These are phyloP conservation scores for Colletotrichum musicola DNA, from an alignment of 2,329 filamentous ascomycete species.

Conservation along the genomic window DNA sequence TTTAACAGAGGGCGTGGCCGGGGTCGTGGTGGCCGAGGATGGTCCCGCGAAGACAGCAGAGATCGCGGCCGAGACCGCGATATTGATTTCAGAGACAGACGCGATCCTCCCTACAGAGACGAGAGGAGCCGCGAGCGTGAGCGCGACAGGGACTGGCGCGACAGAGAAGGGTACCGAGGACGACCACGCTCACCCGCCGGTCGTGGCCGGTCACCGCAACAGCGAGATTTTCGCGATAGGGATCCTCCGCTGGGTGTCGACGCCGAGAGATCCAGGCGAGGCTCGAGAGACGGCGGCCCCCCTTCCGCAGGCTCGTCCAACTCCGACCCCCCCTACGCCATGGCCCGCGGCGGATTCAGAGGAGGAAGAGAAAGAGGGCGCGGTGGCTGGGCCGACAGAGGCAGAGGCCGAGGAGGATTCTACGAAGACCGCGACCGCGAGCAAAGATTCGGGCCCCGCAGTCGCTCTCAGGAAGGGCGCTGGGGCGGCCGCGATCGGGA, in stretches of 20 bases:
- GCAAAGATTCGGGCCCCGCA: slow-evolving; percentile 69
- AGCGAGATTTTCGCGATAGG: slow-evolving; percentile 70
- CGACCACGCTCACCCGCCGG: slow-evolving; percentile 72
- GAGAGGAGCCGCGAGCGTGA: slow-evolving; percentile 72
- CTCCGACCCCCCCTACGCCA: slow-evolving; percentile 73
- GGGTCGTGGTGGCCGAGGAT: slow-evolving; percentile 68
- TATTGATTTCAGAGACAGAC: slow-evolving; percentile 66
- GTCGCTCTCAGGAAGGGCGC: slow-evolving; percentile 74
- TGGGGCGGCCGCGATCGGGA: slow-evolving; percentile 66
- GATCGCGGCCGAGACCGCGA: slow-evolving; percentile 72
- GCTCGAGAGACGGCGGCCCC: slow-evolving; percentile 77
- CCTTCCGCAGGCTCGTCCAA: slow-evolving; percentile 78
- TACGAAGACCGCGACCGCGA: slow-evolving; percentile 70
- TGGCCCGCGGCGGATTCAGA: slow-evolving; percentile 67
- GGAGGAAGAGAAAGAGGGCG: slow-evolving; percentile 63
- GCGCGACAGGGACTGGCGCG: slow-evolving; percentile 64
- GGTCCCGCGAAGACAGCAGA: slow-evolving; percentile 72
- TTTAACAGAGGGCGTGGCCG: slow-evolving; percentile 67
- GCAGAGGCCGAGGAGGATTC: slow-evolving; percentile 60
- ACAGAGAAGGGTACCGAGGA: slow-evolving; percentile 63
- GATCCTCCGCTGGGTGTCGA: slow-evolving; percentile 74
- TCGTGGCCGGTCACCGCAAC: slow-evolving; percentile 73
- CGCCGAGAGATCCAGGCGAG: slow-evolving; percentile 74
- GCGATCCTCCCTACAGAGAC: slow-evolving; percentile 63
- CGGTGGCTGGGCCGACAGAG: slow-evolving; percentile 63